Evolutionary conservation across 2,329 filamentous ascomycete species (phyloP).

Genomic region (Aspergillus tamarii): DNA sequence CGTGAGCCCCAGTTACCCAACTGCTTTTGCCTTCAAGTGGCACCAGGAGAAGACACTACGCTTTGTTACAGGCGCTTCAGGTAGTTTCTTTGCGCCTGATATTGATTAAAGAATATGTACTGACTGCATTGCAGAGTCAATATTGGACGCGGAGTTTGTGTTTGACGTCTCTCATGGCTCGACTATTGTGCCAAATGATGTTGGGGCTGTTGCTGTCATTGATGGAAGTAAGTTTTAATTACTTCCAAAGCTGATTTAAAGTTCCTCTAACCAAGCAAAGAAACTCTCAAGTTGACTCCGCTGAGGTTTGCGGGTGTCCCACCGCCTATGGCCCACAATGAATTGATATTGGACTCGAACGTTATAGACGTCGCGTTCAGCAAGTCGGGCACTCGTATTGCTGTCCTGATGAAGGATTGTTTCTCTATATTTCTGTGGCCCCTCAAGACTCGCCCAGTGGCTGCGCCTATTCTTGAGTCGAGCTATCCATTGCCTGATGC

Average conservation of each 20-base stretch:
- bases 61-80: conserved; percentile 59
- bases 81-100: conserved; percentile 37
- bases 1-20: conserved; percentile 25
- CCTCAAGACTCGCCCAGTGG: conserved; percentile 49
- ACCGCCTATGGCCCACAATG: conserved; percentile 87
- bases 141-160: conserved; percentile 68
- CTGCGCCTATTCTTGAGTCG: conserved; percentile 41
- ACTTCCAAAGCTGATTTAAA: background rate
- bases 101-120: conserved; percentile 11
- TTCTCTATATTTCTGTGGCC: conserved; percentile 74
- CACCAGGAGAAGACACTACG: conserved; percentile 82
- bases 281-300: conserved; percentile 78
- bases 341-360: conserved; percentile 65
- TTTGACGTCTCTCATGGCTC: conserved; percentile 72
- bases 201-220: conserved; percentile 78
- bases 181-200: conserved; percentile 71
- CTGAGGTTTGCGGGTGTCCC: conserved; percentile 83
- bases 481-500: conserved; percentile 40
- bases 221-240: conserved; percentile 66
- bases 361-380: conserved; percentile 77
- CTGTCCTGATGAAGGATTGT: conserved; percentile 68
- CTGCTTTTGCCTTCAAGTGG: conserved; percentile 60
- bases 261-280: conserved; percentile 38
- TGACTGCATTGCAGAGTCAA: conserved; percentile 38
- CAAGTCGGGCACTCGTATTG: conserved; percentile 65